Evolutionary conservation across 148 eudicot species (phyloP).

Genomic region (Heliamphora exappendiculata): DNA sequence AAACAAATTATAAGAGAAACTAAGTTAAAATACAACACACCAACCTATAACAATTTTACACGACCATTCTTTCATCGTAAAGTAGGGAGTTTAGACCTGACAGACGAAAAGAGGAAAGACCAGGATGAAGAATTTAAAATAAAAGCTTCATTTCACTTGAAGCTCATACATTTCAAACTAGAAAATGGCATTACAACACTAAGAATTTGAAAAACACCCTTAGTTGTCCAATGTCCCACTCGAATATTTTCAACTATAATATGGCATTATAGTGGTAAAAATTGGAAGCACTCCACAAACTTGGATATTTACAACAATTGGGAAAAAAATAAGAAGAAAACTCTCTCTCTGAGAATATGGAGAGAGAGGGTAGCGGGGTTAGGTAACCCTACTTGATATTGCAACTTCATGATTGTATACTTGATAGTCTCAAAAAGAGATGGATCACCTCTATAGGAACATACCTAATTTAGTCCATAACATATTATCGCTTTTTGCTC

Average conservation of each 20-base stretch:
- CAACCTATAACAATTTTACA: too few species aligned
- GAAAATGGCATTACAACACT: not conserved
- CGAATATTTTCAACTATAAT: not conserved
- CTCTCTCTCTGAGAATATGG: not conserved
- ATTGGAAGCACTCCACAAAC: not conserved
- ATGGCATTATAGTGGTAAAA: not conserved
- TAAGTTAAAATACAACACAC: too few species aligned
- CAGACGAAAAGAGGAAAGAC: not conserved
- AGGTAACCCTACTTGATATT: not conserved
- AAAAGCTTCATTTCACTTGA: not conserved
- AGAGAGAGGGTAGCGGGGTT: not conserved
- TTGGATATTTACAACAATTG: not conserved
- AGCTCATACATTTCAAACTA: not conserved
- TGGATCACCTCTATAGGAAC: not conserved
- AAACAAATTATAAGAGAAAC: too few species aligned
- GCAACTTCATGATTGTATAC: not conserved
- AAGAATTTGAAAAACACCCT: not conserved
- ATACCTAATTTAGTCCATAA: not conserved
- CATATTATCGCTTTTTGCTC: constrained; percentile 52
- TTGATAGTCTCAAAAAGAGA: not conserved
- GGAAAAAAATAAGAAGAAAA: not conserved
- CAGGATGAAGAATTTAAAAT: not conserved
- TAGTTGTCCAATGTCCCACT: not conserved
- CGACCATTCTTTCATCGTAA: too few species aligned
- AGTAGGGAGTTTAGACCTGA: too few species aligned